These are phyloP conservation scores for Petasospora fabianii DNA, from an alignment of 1,139 yeast species.

Conservation along the genomic window DNA sequence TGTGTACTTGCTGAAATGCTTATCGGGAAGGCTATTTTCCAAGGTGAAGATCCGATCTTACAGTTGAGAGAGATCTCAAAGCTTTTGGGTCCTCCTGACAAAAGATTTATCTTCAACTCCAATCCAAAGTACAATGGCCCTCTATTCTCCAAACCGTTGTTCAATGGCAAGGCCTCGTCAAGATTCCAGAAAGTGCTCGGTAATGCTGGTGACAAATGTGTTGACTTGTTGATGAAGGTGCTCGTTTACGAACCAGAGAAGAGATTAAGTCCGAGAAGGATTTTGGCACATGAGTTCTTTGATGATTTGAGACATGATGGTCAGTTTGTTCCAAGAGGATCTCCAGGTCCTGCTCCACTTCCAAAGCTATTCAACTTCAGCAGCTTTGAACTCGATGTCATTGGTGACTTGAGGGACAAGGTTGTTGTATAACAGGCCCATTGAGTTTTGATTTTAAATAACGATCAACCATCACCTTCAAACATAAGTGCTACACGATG, in stretches of 20 bases:
- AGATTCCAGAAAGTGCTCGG: constrained; percentile 68
- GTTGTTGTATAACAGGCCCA: constrained; percentile 19
- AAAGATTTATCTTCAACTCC: constrained; percentile 66
- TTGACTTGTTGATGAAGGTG: constrained; percentile 65
- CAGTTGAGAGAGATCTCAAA: constrained; percentile 77
- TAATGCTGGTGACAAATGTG: constrained; percentile 65
- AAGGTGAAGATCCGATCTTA: constrained; percentile 70
- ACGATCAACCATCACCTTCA: no score
- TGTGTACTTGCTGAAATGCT: constrained; percentile 85
- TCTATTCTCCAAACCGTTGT: constrained; percentile 63
- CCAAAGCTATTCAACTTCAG: constrained; percentile 40
- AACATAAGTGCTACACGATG: no score
- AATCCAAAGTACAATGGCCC: constrained; percentile 76
- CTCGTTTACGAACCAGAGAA: constrained; percentile 70
- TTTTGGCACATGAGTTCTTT: constrained; percentile 69
- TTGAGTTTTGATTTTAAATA: background rate
- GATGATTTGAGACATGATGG: constrained; percentile 57
- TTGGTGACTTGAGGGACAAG: constrained; percentile 31
- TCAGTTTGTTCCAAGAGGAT: constrained; percentile 56
- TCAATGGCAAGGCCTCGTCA: constrained; percentile 53
- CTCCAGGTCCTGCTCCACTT: constrained; percentile 32
- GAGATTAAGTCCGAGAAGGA: constrained; percentile 63
- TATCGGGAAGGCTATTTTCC: constrained; percentile 76
- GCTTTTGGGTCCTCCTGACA: constrained; percentile 69
- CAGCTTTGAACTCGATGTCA: constrained; percentile 37